Conservation (phyloP, 306 rosid species). For the Vigna trinervia region DNA sequence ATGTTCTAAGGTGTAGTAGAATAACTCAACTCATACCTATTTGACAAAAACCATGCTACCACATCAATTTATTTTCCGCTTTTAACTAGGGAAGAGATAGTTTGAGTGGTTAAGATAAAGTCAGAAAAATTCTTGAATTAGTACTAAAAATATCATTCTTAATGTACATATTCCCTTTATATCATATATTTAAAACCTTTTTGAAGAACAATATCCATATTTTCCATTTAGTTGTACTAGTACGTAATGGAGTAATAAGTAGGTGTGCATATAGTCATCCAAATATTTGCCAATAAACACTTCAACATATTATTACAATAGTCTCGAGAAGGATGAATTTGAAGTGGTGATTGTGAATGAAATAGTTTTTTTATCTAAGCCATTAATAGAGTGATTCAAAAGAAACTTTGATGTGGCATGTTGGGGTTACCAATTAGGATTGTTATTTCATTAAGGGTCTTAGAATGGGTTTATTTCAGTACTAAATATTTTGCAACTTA, state of each 20-base stretch:
- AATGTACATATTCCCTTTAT: neutral
- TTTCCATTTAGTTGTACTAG: neutral
- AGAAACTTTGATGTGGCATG: too few species aligned
- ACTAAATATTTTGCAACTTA: too few species aligned
- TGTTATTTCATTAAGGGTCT: too few species aligned
- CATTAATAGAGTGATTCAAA: too few species aligned
- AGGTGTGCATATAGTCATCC: neutral
- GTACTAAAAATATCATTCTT: neutral
- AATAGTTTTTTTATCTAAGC: neutral
- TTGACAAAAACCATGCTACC: neutral
- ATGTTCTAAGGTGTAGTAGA: neutral
- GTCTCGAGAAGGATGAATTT: neutral
- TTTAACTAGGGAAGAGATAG: neutral
- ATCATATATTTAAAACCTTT: neutral
- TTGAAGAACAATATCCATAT: neutral
- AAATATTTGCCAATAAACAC: neutral
- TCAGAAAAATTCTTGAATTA: neutral
- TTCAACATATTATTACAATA: constrained; percentile 6
- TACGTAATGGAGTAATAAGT: neutral
- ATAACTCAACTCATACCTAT: constrained; percentile 18
- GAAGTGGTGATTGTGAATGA: neutral
- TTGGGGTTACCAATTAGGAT: too few species aligned
- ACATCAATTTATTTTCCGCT: neutral
- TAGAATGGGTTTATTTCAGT: too few species aligned
- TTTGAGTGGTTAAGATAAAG: neutral